Evolutionary conservation across 306 rosid species (phyloP).

Genomic region (Boehmeria nivea): DNA sequence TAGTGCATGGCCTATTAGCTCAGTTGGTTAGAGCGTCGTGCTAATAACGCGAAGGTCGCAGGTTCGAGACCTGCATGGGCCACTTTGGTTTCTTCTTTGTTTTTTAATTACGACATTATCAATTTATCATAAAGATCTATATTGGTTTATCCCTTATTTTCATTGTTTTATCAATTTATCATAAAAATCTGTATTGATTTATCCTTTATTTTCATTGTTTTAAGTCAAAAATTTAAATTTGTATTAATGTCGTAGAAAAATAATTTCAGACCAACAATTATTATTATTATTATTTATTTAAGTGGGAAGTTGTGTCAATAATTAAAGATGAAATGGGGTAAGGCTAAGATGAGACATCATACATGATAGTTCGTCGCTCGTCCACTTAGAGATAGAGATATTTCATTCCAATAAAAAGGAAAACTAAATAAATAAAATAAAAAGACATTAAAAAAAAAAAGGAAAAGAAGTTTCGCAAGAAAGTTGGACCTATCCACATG

Average conservation of each 20-base stretch:
- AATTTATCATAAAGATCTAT: background rate
- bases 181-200: too few relatives aligned
- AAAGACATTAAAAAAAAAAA: background rate
- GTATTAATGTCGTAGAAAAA: too few relatives aligned
- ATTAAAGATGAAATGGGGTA: slow-evolving; percentile 42
- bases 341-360: slow-evolving; percentile 39
- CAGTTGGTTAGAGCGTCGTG: slow-evolving; percentile 18
- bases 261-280: too few relatives aligned
- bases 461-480: slow-evolving; percentile 28
- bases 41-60: slow-evolving; percentile 29
- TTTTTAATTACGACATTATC: background rate
- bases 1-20: slow-evolving; percentile 23
- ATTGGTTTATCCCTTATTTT: too few relatives aligned
- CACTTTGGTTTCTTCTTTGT: background rate
- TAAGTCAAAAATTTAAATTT: background rate
- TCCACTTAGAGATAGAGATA: slow-evolving; percentile 40
- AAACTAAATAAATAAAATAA: background rate
- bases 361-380: slow-evolving; percentile 48
- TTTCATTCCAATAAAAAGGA: slow-evolving; percentile 28
- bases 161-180: background rate
- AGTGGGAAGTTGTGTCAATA: slow-evolving; percentile 36
- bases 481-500: slow-evolving; percentile 22
- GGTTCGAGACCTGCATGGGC: slow-evolving; percentile 39
- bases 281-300: background rate
- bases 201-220: background rate